Evolutionary conservation across 192 early-diverging fungal species (phyloP).

Genomic region (Rhizoclosmatium sp.): DNA sequence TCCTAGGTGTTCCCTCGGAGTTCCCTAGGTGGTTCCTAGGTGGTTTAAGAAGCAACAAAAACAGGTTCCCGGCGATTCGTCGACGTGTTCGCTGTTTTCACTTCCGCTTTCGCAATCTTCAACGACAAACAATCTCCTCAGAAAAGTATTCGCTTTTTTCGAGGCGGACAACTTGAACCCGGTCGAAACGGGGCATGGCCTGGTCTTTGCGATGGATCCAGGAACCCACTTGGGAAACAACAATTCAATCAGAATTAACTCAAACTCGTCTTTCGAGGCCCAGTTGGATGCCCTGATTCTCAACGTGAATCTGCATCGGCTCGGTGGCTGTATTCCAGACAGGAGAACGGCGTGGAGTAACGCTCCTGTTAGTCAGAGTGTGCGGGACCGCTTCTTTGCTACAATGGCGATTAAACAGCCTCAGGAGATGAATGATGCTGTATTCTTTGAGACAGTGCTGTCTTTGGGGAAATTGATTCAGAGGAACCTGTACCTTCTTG

Average conservation of each 20-base stretch:
- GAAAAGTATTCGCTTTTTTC: conserved; percentile 1
- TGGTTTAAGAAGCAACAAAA: background rate
- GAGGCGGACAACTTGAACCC: background rate
- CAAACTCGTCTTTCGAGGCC: background rate
- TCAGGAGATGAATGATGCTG: background rate
- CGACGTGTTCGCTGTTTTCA: background rate
- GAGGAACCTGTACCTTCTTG: conserved; percentile 14
- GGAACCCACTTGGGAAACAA: background rate
- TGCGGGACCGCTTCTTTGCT: background rate
- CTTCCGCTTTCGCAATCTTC: background rate
- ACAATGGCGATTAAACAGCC: background rate
- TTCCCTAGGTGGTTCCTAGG: no score
- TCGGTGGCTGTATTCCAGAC: background rate
- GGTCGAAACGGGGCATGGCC: background rate
- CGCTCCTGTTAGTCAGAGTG: background rate
- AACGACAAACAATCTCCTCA: background rate
- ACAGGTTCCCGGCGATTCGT: background rate
- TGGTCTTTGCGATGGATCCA: background rate
- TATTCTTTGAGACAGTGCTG: background rate
- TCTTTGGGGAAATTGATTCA: conserved; percentile 11
- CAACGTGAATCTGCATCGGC: background rate
- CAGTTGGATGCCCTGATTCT: background rate
- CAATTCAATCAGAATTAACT: background rate
- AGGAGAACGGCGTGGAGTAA: background rate
- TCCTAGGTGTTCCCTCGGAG: background rate